These are phyloP conservation scores for Rhazya stricta DNA, from an alignment of 257 asterid genomes.

Conservation along the genomic window DNA sequence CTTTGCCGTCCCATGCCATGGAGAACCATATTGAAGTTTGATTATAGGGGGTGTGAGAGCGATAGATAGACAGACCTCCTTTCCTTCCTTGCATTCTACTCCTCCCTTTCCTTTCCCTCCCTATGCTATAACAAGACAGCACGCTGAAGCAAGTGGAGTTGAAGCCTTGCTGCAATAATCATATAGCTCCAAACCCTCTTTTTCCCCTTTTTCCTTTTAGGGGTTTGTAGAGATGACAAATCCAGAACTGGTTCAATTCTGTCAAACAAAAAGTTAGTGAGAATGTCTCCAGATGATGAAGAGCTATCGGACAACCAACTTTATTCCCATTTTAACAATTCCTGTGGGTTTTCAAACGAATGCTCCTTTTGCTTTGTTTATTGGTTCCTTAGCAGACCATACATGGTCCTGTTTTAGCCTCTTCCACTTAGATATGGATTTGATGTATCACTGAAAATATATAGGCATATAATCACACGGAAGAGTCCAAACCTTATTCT, in stretches of 20 bases:
- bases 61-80: background rate
- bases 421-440: background rate
- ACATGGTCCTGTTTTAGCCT: background rate
- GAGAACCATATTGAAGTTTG: background rate
- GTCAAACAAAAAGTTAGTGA: too few relatives aligned
- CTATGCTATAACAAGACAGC: background rate
- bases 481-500: background rate
- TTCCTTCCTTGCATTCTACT: constrained; percentile 3
- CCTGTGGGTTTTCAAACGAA: too few relatives aligned
- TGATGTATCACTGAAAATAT: background rate
- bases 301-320: too few relatives aligned
- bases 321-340: too few relatives aligned
- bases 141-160: background rate
- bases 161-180: background rate
- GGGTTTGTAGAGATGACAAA: too few relatives aligned
- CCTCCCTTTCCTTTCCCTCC: background rate
- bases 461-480: background rate
- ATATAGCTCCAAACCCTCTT: background rate
- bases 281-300: too few relatives aligned
- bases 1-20: background rate
- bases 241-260: too few relatives aligned
- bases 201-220: too few relatives aligned
- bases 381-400: too few relatives aligned
- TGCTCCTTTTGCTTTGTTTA: too few relatives aligned
- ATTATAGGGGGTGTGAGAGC: background rate